Evolutionary conservation across 2,329 filamentous ascomycete species (phyloP).

Genomic region (Penicillium griseofulvum): DNA sequence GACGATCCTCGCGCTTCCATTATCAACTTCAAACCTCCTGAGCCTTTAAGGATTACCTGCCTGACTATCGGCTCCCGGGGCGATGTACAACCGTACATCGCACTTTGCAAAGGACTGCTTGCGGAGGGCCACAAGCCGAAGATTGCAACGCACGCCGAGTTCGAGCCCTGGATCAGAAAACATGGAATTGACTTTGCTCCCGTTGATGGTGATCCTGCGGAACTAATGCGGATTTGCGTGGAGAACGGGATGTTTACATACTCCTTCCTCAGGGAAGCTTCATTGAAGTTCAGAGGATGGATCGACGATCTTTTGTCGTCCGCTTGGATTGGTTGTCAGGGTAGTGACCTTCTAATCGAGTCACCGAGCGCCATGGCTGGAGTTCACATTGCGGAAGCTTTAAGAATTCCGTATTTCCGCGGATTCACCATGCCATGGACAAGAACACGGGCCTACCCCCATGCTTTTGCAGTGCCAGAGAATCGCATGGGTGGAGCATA

Average conservation of each 20-base stretch:
- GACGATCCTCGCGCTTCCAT: constrained; percentile 87
- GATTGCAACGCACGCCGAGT: constrained; percentile 91
- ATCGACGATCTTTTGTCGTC: constrained; percentile 82
- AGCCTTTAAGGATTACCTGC: constrained; percentile 81
- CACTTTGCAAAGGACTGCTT: constrained; percentile 83
- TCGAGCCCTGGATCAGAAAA: constrained; percentile 82
- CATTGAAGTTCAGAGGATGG: constrained; percentile 87
- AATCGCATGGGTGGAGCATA: constrained; percentile 93
- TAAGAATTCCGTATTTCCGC: constrained; percentile 91
- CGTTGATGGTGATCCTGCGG: constrained; percentile 85
- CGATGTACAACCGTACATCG: constrained; percentile 97
- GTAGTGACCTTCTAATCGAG: constrained; percentile 86
- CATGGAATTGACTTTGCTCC: constrained; percentile 91
- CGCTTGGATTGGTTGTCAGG: constrained; percentile 79
- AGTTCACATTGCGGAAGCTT: constrained; percentile 92
- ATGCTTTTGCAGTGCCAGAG: constrained; percentile 90
- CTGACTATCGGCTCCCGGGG: constrained; percentile 93
- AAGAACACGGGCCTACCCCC: constrained; percentile 88
- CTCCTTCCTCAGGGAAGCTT: constrained; percentile 84
- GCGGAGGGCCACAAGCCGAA: constrained; percentile 81
- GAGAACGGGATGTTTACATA: constrained; percentile 97
- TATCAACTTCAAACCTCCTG: constrained; percentile 81
- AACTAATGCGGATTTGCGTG: constrained; percentile 93
- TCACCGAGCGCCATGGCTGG: constrained; percentile 96
- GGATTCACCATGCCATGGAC: constrained; percentile 99